Evolutionary conservation across 331 rosid species (phyloP).

Genomic region (Quercus phellos): DNA sequence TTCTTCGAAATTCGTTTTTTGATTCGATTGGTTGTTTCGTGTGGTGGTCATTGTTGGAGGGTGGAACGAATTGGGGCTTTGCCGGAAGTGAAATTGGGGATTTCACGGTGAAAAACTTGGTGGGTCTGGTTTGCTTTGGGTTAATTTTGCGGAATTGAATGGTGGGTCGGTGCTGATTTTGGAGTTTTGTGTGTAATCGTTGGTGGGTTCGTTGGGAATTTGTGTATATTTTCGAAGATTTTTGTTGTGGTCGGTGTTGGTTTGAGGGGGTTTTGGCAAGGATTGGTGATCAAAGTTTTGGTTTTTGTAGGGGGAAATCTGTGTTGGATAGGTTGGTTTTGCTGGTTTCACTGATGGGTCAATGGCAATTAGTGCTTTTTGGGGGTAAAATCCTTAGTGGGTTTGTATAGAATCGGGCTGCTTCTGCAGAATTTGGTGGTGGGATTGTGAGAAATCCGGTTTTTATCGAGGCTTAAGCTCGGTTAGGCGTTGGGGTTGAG

Average conservation of each 20-base stretch:
- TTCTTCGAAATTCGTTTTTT: not conserved
- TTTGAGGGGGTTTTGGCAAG: slow-evolving; percentile 25
- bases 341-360: slow-evolving; percentile 5
- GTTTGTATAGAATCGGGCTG: slow-evolving; percentile 19
- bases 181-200: slow-evolving; percentile 13
- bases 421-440: slow-evolving; percentile 12
- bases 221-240: not conserved
- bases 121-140: slow-evolving; percentile 14
- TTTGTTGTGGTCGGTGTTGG: slow-evolving; percentile 12
- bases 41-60: not conserved
- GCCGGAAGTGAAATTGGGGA: slow-evolving; percentile 19
- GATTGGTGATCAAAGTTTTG: slow-evolving; percentile 27
- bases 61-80: slow-evolving; percentile 2
- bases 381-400: slow-evolving; percentile 13
- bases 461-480: not conserved
- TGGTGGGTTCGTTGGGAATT: slow-evolving; percentile 10
- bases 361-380: not conserved
- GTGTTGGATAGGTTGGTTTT: not conserved
- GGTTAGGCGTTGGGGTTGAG: slow-evolving; percentile 17
- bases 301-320: not conserved
- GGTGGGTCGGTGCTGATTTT: slow-evolving; percentile 6
- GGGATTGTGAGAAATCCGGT: slow-evolving; percentile 22
- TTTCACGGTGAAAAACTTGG: not conserved
- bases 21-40: not conserved
- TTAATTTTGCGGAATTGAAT: slow-evolving; percentile 12